Percentiles rank a stretch among this genome's conserved stretches.
phyloP scores from a whole-genome alignment of 2,329 filamentous ascomycete species.

The Exophiala viscosa region DNA sequence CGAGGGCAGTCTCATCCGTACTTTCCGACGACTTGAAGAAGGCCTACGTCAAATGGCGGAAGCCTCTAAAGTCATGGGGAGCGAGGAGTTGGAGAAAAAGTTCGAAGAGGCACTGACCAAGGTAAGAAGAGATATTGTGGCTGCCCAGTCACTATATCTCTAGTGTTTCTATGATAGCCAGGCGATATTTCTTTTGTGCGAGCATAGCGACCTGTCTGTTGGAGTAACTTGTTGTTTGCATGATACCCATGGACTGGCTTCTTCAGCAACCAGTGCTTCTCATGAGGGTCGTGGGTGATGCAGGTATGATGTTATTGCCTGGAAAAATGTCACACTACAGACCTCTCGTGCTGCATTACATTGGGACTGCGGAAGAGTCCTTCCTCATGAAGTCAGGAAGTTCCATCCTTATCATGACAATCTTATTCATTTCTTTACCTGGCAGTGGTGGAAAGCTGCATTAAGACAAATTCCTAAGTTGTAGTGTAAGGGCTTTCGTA shows the following conservation, averaged over 20 bases:
- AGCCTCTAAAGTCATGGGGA: slow-evolving; percentile 96
- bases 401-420: neutral
- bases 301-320: slow-evolving; percentile 14
- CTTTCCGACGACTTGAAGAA: slow-evolving; percentile 94
- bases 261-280: neutral
- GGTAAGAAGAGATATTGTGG: slow-evolving; percentile 79
- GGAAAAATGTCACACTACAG: neutral
- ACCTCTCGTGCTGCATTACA: neutral
- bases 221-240: slow-evolving; percentile 3
- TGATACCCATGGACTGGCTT: slow-evolving; percentile 4
- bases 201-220: slow-evolving; percentile 1
- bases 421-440: slow-evolving; percentile 8
- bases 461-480: neutral
- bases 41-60: slow-evolving; percentile 91
- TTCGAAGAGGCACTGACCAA: slow-evolving; percentile 26
- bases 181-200: neutral
- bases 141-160: slow-evolving; percentile 87
- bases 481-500: no score
- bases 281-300: slow-evolving; percentile 4
- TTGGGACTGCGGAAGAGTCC: no score
- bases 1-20: slow-evolving; percentile 90
- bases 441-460: slow-evolving; percentile 19
- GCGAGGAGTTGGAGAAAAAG: slow-evolving; percentile 70
- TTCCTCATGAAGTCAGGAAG: neutral
- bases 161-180: slow-evolving; percentile 9